A percentile compares a stretch with the other conserved stretches of the same genome.
Conservation (phyloP, 768 basidiomycete genomes). For the Leccinum subgranulosum region DNA sequence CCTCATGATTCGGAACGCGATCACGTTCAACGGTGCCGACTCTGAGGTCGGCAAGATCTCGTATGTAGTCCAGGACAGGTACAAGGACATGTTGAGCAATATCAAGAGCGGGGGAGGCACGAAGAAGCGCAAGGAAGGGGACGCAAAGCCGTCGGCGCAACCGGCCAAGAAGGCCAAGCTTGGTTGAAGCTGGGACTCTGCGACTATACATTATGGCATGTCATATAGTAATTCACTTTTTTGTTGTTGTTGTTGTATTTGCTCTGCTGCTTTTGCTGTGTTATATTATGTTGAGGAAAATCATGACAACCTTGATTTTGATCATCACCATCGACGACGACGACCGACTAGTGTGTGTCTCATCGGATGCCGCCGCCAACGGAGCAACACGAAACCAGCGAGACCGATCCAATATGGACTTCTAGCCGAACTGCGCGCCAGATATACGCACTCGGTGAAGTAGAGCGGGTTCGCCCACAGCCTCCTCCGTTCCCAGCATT, state of each 20-base stretch:
- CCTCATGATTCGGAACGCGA: constrained; percentile 86
- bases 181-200: constrained; percentile 40
- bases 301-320: background rate
- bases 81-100: constrained; percentile 52
- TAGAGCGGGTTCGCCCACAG: constrained; percentile 59
- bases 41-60: constrained; percentile 76
- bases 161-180: constrained; percentile 68
- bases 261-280: constrained; percentile 32
- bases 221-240: constrained; percentile 29
- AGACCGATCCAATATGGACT: constrained; percentile 77
- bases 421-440: constrained; percentile 79
- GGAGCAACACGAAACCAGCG: constrained; percentile 22
- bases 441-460: constrained; percentile 75
- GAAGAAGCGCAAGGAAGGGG: constrained; percentile 78
- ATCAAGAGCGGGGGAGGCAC: constrained; percentile 36
- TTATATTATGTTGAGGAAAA: constrained; percentile 20
- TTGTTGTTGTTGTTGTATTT: constrained; percentile 21
- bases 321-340: background rate
- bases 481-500: background rate
- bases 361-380: constrained; percentile 21
- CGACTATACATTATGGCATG: constrained; percentile 22
- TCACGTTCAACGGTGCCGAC: constrained; percentile 80
- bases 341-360: too few relatives aligned
- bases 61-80: constrained; percentile 44
- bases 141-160: constrained; percentile 53